Evolutionary conservation across 2,329 filamentous ascomycete species (phyloP).

Genomic region (Colletotrichum melonis): DNA sequence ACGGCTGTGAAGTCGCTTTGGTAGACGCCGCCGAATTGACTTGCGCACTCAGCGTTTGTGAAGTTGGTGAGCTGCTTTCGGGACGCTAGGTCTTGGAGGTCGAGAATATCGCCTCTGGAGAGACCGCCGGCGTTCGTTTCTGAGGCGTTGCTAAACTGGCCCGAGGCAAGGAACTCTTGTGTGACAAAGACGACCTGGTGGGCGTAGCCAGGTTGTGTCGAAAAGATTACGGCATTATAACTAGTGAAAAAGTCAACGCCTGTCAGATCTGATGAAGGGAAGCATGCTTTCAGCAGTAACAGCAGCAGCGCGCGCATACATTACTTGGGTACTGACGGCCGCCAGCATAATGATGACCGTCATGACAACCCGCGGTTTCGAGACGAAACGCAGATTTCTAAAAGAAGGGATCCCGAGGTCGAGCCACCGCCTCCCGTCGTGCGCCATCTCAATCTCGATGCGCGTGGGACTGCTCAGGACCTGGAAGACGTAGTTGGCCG

Average conservation of each 20-base stretch:
- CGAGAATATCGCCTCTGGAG: slow-evolving; percentile 46
- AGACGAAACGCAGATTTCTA: slow-evolving; percentile 59
- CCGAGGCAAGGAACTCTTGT: slow-evolving; percentile 48
- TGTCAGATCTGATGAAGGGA: not conserved
- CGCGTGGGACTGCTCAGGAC: slow-evolving; percentile 66
- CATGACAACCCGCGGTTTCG: slow-evolving; percentile 51
- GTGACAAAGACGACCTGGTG: slow-evolving; percentile 49
- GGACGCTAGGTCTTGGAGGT: slow-evolving; percentile 48
- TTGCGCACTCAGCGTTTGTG: slow-evolving; percentile 44
- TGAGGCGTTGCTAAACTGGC: slow-evolving; percentile 49
- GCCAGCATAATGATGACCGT: slow-evolving; percentile 52
- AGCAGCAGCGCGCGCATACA: slow-evolving; percentile 49
- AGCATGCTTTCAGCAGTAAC: not conserved
- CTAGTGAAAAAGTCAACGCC: slow-evolving; percentile 42
- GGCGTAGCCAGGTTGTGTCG: slow-evolving; percentile 48
- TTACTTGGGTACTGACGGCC: slow-evolving; percentile 60
- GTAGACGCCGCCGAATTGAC: slow-evolving; percentile 45
- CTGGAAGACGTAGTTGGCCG: slow-evolving; percentile 65
- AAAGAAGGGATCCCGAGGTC: slow-evolving; percentile 66
- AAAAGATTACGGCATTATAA: slow-evolving; percentile 64
- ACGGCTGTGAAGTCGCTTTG: slow-evolving; percentile 47
- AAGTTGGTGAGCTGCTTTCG: slow-evolving; percentile 45
- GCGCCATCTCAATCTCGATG: slow-evolving; percentile 58
- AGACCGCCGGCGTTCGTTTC: slow-evolving; percentile 49
- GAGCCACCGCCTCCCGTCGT: slow-evolving; percentile 58